These are phyloP conservation scores for Xylogone sp. DNA, from an alignment of 2,329 filamentous ascomycete species.

Conservation along the genomic window DNA sequence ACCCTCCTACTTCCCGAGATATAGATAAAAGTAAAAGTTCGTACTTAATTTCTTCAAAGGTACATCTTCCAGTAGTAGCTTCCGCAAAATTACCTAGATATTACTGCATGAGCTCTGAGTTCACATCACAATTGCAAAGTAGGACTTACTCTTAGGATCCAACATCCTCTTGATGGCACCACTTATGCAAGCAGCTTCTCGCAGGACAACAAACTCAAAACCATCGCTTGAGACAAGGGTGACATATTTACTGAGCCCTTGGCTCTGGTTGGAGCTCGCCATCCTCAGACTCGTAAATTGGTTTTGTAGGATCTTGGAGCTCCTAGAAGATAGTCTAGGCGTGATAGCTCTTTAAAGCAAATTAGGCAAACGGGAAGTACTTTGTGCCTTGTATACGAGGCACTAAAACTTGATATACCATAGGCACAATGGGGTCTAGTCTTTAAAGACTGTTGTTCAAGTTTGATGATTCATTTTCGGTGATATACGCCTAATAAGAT, in stretches of 20 bases:
- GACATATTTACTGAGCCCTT: slow-evolving; percentile 58
- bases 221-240: slow-evolving; percentile 74
- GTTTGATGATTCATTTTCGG: too few species aligned
- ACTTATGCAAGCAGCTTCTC: slow-evolving; percentile 66
- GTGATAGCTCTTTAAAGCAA: not conserved
- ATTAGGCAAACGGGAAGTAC: not conserved
- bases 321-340: not conserved
- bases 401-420: too few species aligned
- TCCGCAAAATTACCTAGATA: slow-evolving; percentile 59
- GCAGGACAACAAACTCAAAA: slow-evolving; percentile 72
- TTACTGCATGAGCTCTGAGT: not conserved
- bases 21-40: slow-evolving; percentile 24
- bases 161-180: slow-evolving; percentile 73
- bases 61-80: slow-evolving; percentile 58
- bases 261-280: slow-evolving; percentile 9
- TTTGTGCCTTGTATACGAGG: too few species aligned
- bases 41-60: slow-evolving; percentile 72
- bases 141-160: slow-evolving; percentile 57
- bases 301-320: not conserved
- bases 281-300: slow-evolving; percentile 5
- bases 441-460: too few species aligned
- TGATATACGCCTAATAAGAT: not conserved
- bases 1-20: too few species aligned
- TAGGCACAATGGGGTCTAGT: too few species aligned
- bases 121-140: not conserved